Conservation (phyloP, 2,329 filamentous ascomycete species). For the Penicillium sclerotiorum region DNA sequence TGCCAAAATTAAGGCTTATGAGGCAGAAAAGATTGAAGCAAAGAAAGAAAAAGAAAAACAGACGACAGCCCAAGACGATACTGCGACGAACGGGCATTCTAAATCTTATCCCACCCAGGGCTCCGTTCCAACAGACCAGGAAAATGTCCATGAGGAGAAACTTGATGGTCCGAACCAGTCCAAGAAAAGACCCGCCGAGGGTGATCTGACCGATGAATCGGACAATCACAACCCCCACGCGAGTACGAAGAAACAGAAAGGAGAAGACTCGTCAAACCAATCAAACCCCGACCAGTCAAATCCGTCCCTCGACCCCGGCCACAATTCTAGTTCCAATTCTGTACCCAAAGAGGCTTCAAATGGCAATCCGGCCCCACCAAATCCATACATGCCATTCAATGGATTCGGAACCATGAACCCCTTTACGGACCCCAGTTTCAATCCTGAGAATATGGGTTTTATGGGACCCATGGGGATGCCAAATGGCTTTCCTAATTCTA, state of each 20-base stretch:
- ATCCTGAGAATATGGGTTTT: constrained; percentile 34
- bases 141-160: constrained; percentile 35
- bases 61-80: constrained; percentile 28
- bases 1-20: constrained; percentile 76
- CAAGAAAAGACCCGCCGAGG: constrained; percentile 84
- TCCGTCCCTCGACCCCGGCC: neutral
- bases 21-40: constrained; percentile 54
- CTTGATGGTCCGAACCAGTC: constrained; percentile 44
- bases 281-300: constrained; percentile 2
- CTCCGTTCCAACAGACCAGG: constrained; percentile 22
- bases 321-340: neutral
- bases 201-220: constrained; percentile 58
- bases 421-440: constrained; percentile 39
- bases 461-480: constrained; percentile 46
- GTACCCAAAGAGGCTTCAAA: constrained; percentile 12
- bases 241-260: constrained; percentile 48
- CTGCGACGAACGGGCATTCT: constrained; percentile 17
- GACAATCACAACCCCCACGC: constrained; percentile 40
- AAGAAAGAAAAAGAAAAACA: constrained; percentile 48
- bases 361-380: constrained; percentile 30
- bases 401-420: constrained; percentile 37
- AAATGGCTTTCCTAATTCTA: constrained; percentile 35
- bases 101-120: constrained; percentile 16
- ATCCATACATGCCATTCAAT: constrained; percentile 40
- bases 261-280: constrained; percentile 31